Base-by-base conservation (phyloP, 1,139 yeast genomes). In the Pichia sp. region DNA sequence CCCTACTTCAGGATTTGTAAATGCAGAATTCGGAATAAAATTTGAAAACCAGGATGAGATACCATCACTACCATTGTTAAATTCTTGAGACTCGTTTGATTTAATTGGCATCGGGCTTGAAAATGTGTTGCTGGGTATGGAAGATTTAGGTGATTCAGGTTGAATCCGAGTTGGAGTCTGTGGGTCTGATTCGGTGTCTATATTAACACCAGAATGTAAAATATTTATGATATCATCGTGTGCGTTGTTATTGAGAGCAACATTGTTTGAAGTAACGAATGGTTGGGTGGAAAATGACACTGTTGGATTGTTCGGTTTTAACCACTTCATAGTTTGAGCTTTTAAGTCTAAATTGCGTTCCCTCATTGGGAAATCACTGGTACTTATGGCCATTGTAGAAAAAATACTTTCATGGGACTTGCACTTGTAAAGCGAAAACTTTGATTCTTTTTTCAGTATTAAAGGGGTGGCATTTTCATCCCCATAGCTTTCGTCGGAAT, bases 341-440 rank as follows among this genome's bases (percentile, higher is more conserved):
- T 65, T 66, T 15, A 67, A 41, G 36, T 66, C 67, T 8, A 47
- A 32, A 6, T 55, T 54, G 30, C 51, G 26, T 8, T 52, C 54
- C 29, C 53, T 45, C 4, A 47, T 15, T 8, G 54, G 55, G 15
- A 42, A 46, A 16, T 26, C 7, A 29, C 38, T 49, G 4, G 45
- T 38, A 31, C 46, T 36, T 49, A 57, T 31, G 38, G 34, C 16
- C 15, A 45, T 38, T 2, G 34, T 47, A 11, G 63, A 56, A 44
- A 72, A 63, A 1, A 73, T 65, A 59, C 76, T 72, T 54, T 73
- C 76, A 57, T 72, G 72, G 1, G 77, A 74, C 42, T 66, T 69
- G 44, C 67, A 68, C 50, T 67, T 67, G 51, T 69, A 56, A n/a
- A 71, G 50, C 5, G 64, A 64, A 32, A 61, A 61, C 11, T 59